A percentile compares a stretch with the other conserved stretches of the same genome.
These are phyloP conservation scores for Phaeosphaeriaceae sp. DNA, from an alignment of 2,329 filamentous ascomycete species.

Conservation along the genomic window DNA sequence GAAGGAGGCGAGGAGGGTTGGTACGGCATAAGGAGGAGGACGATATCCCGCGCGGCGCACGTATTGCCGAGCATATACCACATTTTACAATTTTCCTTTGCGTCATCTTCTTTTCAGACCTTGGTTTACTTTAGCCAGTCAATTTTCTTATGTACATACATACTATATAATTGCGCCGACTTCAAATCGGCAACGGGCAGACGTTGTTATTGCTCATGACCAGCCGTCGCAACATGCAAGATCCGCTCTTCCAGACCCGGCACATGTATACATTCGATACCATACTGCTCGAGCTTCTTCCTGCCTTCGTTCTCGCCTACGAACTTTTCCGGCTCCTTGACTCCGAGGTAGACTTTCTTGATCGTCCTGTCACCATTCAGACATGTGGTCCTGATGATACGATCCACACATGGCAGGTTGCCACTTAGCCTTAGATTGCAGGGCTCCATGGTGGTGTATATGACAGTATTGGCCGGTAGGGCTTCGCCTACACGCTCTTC, in stretches of 20 bases:
- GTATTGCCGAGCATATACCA: not conserved
- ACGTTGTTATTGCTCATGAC: slow-evolving; percentile 62
- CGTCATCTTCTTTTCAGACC: not conserved
- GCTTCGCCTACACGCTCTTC: slow-evolving; percentile 64
- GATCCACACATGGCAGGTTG: slow-evolving; percentile 78
- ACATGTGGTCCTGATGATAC: slow-evolving; percentile 67
- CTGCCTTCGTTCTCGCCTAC: slow-evolving; percentile 82
- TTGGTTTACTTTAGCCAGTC: not conserved
- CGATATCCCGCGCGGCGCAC: not conserved
- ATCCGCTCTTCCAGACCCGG: slow-evolving; percentile 82
- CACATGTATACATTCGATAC: slow-evolving; percentile 77
- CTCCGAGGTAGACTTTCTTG: slow-evolving; percentile 82
- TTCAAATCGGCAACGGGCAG: not conserved
- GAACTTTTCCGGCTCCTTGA: slow-evolving; percentile 89
- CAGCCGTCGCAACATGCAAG: slow-evolving; percentile 80
- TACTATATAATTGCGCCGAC: not conserved
- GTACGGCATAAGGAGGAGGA: slow-evolving; percentile 68
- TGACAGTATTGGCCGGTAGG: slow-evolving; percentile 63
- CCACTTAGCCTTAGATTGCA: slow-evolving; percentile 78
- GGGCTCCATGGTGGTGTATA: slow-evolving; percentile 95
- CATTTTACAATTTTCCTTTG: not conserved
- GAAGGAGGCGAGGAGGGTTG: slow-evolving; percentile 82
- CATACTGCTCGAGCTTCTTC: slow-evolving; percentile 72
- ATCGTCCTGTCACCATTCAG: slow-evolving; percentile 65
- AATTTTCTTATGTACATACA: slow-evolving; percentile 6